Evolutionary conservation across 495 filamentous ascomycete species (phyloP), one percentile per base, ranked within the genome.

Genomic region (Haplographium delicatum): DNA sequence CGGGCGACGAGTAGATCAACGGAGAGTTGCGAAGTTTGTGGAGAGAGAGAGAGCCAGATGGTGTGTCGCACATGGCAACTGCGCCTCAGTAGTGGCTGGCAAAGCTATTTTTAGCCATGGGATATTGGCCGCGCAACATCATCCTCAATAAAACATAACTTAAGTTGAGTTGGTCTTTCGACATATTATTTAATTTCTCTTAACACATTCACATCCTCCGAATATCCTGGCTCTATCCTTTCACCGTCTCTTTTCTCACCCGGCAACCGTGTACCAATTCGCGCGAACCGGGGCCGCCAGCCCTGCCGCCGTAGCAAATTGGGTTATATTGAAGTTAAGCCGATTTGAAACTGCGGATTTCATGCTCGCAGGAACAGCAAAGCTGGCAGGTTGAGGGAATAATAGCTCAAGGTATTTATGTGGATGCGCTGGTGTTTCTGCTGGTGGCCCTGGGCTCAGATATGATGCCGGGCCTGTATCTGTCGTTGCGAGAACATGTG

Each of bases 341-440:
- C 68, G 65, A 44, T 69, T 69, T 27, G 61, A 46, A 25, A 63
- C 63, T 1, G 58, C 62, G 10, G 52, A 37, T 4, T 51, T 50
- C 28, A 34, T 24, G 6, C 2, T 35, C 27, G 24, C 8, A 8
- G 68, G 68, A 18, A 71, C 62, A 30, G 61, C 61, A 55, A 65
- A 73, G 50, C 64, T 63, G 19, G 47, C 61, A 0, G 69, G 67
- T 56, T 69, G 65, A 30, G 62, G 65, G 60, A 64, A 72, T 7
- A 75, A 48, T 30, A 75, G 53, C 44, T 69, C 65, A 10, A 72
- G 64, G 62, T 75, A 75, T 28, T 67, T 65, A 54, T 75, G 72
- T 6, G 72, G 64, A 47, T 72, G 66, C 8, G 64, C 61, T 9
- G 72, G 72, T 0, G 56, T 66, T 59, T 75, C 67, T n/a, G 69